Evolutionary conservation across 2,329 filamentous ascomycete species (phyloP).

Genomic region (Hysterium pulicare): DNA sequence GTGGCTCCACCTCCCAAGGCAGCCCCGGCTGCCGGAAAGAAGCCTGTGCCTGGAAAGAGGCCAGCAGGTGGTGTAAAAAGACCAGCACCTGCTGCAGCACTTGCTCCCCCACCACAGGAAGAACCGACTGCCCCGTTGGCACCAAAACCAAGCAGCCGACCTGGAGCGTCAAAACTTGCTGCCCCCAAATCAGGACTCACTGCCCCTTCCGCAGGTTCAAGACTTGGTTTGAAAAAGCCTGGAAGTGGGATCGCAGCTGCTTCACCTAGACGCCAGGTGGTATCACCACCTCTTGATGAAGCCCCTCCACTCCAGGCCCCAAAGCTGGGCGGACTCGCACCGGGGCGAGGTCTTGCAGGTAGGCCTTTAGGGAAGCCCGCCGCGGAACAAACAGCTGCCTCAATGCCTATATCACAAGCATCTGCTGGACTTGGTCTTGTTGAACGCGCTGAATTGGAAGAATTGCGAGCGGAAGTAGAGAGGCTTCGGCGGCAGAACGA

Average conservation of each 20-base stretch:
- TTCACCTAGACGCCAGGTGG: constrained; percentile 42
- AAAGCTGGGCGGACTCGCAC: constrained; percentile 64
- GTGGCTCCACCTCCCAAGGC: constrained; percentile 56
- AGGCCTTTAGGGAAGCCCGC: constrained; percentile 73
- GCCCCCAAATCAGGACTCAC: constrained; percentile 40
- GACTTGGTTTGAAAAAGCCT: constrained; percentile 44
- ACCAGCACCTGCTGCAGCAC: constrained; percentile 41
- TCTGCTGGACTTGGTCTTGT: constrained; percentile 69
- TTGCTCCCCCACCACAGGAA: constrained; percentile 37
- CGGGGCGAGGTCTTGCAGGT: constrained; percentile 75
- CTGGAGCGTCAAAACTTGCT: constrained; percentile 38
- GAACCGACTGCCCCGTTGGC: constrained; percentile 54
- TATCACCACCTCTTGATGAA: constrained; percentile 49
- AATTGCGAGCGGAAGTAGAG: constrained; percentile 80
- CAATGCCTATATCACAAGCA: constrained; percentile 51
- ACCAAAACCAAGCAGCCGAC: constrained; percentile 57
- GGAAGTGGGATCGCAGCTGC: constrained; percentile 33
- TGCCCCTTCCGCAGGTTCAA: constrained; percentile 36
- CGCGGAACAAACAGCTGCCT: constrained; percentile 44
- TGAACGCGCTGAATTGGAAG: constrained; percentile 91
- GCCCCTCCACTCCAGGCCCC: constrained; percentile 49
- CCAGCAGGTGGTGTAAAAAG: constrained; percentile 52
- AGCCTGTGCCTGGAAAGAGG: constrained; percentile 48
- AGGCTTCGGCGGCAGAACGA: constrained; percentile 71
- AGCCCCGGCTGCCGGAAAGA: constrained; percentile 49